Percentiles rank a stretch among this genome's conserved stretches.
Conservation (phyloP, 140 eudicot species). For the Stevia rebaudiana region DNA sequence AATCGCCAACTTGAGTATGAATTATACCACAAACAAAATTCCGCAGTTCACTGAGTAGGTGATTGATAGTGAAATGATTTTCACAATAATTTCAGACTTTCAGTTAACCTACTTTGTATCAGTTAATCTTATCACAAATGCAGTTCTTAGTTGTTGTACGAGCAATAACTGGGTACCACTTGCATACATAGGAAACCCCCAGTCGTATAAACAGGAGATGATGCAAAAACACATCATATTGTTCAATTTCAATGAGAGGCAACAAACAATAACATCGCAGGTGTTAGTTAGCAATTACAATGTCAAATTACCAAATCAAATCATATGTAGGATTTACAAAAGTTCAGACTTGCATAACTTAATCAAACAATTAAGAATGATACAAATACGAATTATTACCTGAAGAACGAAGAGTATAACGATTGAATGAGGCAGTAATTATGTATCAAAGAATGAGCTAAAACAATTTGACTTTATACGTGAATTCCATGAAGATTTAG, state of each 20-base stretch:
- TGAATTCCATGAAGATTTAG: constrained; percentile 15
- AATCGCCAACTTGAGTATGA: not conserved
- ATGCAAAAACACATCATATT: not conserved
- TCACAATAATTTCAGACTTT: not conserved
- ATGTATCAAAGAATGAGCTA: not conserved
- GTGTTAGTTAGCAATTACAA: constrained; percentile 1
- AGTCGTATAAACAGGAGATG: not conserved
- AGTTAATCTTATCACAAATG: constrained; percentile 11
- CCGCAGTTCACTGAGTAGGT: no score
- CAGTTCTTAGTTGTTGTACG: constrained; percentile 2
- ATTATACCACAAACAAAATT: not conserved
- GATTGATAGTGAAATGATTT: not conserved
- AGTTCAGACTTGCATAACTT: not conserved
- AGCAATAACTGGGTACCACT: not conserved
- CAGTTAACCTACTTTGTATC: not conserved
- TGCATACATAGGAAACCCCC: not conserved
- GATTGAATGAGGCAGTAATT: not conserved
- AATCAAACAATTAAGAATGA: not conserved
- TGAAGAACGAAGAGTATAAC: constrained; percentile 10
- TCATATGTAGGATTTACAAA: not conserved
- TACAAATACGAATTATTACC: constrained; percentile 18
- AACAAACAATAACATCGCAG: not conserved
- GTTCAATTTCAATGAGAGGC: not conserved
- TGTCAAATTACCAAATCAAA: not conserved
- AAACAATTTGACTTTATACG: constrained; percentile 7